Conservation (phyloP, 495 filamentous ascomycete genomes). For the Geoglossum glabrum region DNA sequence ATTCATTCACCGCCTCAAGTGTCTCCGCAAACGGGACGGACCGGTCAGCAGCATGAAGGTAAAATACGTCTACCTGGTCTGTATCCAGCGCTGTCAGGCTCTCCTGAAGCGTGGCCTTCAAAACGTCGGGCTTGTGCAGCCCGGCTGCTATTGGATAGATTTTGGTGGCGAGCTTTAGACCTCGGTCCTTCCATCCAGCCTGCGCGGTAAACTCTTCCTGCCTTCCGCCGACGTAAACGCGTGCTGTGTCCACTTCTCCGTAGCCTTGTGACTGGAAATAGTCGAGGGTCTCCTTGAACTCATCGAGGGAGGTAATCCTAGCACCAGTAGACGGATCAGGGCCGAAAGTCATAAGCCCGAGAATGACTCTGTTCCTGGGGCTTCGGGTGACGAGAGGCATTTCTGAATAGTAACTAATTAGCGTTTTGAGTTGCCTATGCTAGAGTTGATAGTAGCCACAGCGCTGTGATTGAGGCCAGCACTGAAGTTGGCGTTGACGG, state of each 20-base stretch:
- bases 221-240: constrained; percentile 47
- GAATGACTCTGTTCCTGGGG: constrained; percentile 31
- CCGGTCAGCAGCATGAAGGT: constrained; percentile 72
- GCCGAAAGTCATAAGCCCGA: constrained; percentile 43
- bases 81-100: constrained; percentile 54
- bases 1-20: constrained; percentile 50
- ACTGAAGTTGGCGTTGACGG: neutral
- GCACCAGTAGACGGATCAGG: constrained; percentile 30
- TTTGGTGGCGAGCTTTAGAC: constrained; percentile 74
- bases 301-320: constrained; percentile 45
- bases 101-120: constrained; percentile 39
- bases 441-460: neutral
- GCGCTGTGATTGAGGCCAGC: too few relatives aligned
- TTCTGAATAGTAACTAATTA: neutral
- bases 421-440: too few relatives aligned
- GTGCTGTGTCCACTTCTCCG: constrained; percentile 63
- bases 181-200: constrained; percentile 61
- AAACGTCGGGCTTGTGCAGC: constrained; percentile 35
- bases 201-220: constrained; percentile 70
- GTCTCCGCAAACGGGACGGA: constrained; percentile 62
- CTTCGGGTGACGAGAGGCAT: constrained; percentile 37
- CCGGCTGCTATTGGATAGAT: constrained; percentile 41
- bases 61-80: constrained; percentile 69
- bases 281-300: constrained; percentile 44
- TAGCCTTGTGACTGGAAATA: constrained; percentile 54